Percentiles rank a stretch among this genome's conserved stretches.
Evolutionary conservation across 2,329 filamentous ascomycete species (phyloP).

Genomic region (Hypoxylon sp.): DNA sequence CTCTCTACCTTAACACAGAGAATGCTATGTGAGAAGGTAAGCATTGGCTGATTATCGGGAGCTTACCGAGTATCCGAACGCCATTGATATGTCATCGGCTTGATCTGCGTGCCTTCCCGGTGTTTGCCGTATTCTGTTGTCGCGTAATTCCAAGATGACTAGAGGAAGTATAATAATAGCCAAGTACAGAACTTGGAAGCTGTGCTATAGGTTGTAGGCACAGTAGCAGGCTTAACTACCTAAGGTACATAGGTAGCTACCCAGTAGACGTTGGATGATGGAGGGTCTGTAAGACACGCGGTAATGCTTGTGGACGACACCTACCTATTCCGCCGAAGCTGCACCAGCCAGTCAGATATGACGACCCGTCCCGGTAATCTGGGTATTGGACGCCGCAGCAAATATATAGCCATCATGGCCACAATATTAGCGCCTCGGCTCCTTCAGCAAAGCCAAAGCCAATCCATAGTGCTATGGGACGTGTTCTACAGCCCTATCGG

Average conservation of each 20-base stretch:
- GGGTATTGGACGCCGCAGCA: slow-evolving; percentile 36
- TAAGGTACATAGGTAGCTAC: background rate
- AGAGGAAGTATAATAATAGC: too few species aligned
- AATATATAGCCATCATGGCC: slow-evolving; percentile 11
- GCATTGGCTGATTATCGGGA: background rate
- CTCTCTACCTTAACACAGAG: too few species aligned
- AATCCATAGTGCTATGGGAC: slow-evolving; percentile 3
- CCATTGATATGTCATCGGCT: background rate
- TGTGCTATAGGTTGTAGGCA: slow-evolving; percentile 12
- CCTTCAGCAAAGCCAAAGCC: slow-evolving; percentile 16
- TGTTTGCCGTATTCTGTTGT: background rate
- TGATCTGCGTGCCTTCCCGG: background rate
- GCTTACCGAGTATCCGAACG: background rate
- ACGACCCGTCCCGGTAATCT: slow-evolving; percentile 30
- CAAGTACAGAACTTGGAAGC: background rate
- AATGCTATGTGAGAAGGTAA: background rate
- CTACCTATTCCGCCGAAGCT: slow-evolving; percentile 20
- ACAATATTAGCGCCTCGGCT: slow-evolving; percentile 25
- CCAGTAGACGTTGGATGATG: background rate
- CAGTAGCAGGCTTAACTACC: slow-evolving; percentile 1
- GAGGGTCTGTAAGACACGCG: slow-evolving; percentile 12
- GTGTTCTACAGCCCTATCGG: slow-evolving; percentile 18
- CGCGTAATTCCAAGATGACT: background rate
- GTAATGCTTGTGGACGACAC: slow-evolving; percentile 8
- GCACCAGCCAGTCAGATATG: slow-evolving; percentile 20